Base-by-base conservation (phyloP, 768 basidiomycete genomes). In the Daedaleopsis sinensis region DNA sequence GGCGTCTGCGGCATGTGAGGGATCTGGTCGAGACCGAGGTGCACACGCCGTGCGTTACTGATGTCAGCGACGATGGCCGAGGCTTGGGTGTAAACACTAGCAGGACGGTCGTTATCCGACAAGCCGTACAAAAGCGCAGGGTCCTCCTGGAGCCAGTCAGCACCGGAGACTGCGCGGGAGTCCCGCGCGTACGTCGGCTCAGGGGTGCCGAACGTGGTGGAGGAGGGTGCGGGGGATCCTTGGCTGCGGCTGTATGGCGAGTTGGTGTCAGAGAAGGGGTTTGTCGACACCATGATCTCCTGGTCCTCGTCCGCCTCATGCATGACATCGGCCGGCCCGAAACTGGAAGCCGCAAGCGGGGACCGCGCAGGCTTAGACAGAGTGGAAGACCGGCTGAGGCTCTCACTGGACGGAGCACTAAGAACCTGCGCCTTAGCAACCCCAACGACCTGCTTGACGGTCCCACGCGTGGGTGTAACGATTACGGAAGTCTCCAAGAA, bases 401-500 rank as follows among this genome's bases (percentile, higher is more conserved):
- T 59, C 12, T 76, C 68, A 52, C 68, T 67, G 19, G 80, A 69
- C 6, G 76, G 72, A 18, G 65, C 59, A 61, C 81, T 87, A 62
- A 94, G 85, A 37, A 93, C 87, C 70, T 91, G 89, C 35, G 92
- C 90, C 73, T 88, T 91, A 51, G 87, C 87, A 39, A 91, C 85
- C 37, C 90, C 90, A 44, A 91, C 74, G 8, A 92, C 88, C 59
- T 67, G 51, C 89, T 72, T 81, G 67, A 90, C 83, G 50, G 81
- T 77, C 35, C 84, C 80, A 61, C 84, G 87, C 27, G 78, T 80
- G 32, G 89, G 85, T 0, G 89, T 91, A 63, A 93, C 84, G 66
- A 93, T 93, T 78, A 89, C 87, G 23, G 91, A 90, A 1, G 89
- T 86, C 71, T 93, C 91, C 61, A 93, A 76, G 76, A 93, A 82